These are phyloP conservation scores for Decorospora gaudefroyi DNA, from an alignment of 2,329 filamentous ascomycete genomes.

Conservation along the genomic window DNA sequence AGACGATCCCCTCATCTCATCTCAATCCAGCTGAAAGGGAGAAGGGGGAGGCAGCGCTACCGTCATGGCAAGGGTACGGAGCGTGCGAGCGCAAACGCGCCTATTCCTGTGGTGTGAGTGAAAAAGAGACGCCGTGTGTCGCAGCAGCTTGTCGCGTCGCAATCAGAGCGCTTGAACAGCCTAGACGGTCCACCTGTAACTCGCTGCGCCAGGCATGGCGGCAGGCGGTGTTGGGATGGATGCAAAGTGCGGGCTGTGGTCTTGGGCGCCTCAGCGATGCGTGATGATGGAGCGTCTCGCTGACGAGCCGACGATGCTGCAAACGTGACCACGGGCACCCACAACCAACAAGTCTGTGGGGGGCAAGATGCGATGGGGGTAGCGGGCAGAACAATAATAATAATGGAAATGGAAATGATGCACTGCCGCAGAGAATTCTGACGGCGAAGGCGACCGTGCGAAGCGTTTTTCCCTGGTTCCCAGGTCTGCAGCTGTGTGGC, in stretches of 20 bases:
- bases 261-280: conserved; percentile 15
- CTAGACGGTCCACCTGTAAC: conserved; percentile 16
- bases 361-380: conserved; percentile 1
- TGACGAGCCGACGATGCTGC: background rate
- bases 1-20: conserved; percentile 17
- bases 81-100: conserved; percentile 15
- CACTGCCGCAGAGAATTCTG: conserved; percentile 1
- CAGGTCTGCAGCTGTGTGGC: conserved; percentile 32
- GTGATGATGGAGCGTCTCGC: conserved; percentile 26
- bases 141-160: conserved; percentile 23
- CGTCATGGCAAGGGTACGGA: conserved; percentile 15
- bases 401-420: conserved; percentile 7
- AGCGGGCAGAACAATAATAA: conserved; percentile 1
- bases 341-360: background rate
- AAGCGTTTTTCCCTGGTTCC: conserved; percentile 27
- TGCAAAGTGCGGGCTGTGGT: conserved; percentile 21
- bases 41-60: conserved; percentile 17
- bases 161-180: conserved; percentile 19
- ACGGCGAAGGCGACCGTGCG: conserved; percentile 7
- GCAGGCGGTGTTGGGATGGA: conserved; percentile 21
- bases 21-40: conserved; percentile 20
- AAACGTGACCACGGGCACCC: background rate
- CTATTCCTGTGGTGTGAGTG: conserved; percentile 2
- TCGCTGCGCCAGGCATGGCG: conserved; percentile 28
- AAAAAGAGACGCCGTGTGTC: conserved; percentile 34